Percentiles rank a stretch among this genome's conserved stretches.
These are phyloP conservation scores for Amanita polypyramis DNA, from an alignment of 768 basidiomycete genomes.

Conservation along the genomic window DNA sequence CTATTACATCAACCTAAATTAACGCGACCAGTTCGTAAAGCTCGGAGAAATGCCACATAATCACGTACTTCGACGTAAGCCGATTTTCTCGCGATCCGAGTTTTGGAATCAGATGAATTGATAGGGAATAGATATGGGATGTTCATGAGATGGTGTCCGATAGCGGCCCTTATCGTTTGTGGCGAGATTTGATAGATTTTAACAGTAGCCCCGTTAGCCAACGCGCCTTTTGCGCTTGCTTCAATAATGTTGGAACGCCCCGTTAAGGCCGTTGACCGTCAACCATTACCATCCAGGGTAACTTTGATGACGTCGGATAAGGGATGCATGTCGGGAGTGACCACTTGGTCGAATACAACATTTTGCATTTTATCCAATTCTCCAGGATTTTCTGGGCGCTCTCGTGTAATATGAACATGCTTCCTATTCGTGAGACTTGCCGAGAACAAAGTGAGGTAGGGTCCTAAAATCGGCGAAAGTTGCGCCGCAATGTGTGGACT, in stretches of 20 bases:
- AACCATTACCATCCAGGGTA: background rate
- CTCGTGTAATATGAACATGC: conserved; percentile 13
- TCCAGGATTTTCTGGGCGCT: conserved; percentile 1
- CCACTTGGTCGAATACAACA: background rate
- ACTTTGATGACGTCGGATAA: background rate
- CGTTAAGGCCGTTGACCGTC: conserved; percentile 10
- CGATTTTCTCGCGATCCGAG: conserved; percentile 42
- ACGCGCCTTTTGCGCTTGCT: conserved; percentile 13
- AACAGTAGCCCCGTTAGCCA: conserved; percentile 15
- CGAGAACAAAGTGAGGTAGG: conserved; percentile 15
- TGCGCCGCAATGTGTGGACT: background rate
- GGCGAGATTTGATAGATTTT: conserved; percentile 19
- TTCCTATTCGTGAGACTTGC: conserved; percentile 15
- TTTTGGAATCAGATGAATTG: conserved; percentile 22
- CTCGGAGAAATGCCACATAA: conserved; percentile 9
- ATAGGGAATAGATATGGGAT: conserved; percentile 36
- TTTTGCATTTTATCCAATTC: conserved; percentile 4
- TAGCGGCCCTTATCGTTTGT: conserved; percentile 19
- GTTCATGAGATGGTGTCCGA: conserved; percentile 16
- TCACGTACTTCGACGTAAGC: conserved; percentile 28
- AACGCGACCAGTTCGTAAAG: conserved; percentile 11
- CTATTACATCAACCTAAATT: conserved; percentile 18
- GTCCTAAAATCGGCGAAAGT: conserved; percentile 14
- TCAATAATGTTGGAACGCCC: conserved; percentile 15
- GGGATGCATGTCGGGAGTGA: background rate